phyloP scores from a whole-genome alignment of 495 filamentous ascomycete species.

The Neurospora sp. region DNA sequence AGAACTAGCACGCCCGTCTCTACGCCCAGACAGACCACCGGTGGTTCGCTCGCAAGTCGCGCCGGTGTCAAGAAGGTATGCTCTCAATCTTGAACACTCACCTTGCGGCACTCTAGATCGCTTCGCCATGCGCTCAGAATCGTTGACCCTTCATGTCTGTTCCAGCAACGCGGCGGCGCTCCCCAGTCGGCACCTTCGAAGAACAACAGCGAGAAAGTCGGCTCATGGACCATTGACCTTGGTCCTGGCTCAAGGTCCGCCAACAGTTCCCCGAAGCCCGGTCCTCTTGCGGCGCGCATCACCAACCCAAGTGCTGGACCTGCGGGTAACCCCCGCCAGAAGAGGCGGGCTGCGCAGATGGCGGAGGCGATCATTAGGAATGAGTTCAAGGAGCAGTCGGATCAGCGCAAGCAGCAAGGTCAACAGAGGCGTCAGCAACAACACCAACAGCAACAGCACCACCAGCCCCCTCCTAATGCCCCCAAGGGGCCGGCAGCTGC shows the following conservation, averaged over 20 bases:
- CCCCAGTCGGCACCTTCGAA: constrained; percentile 2
- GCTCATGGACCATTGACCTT: background rate
- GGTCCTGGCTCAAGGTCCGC: background rate
- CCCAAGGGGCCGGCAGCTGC: background rate
- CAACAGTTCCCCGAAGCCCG: constrained; percentile 24
- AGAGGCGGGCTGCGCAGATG: constrained; percentile 23
- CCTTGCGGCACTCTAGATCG: background rate
- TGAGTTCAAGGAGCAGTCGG: constrained; percentile 21
- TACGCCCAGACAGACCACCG: constrained; percentile 37
- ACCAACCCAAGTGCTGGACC: constrained; percentile 24
- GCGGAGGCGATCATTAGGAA: constrained; percentile 19
- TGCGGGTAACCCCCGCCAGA: constrained; percentile 14
- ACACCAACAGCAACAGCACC: constrained; percentile 6
- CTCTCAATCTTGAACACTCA: background rate
- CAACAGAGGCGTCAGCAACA: constrained; percentile 8
- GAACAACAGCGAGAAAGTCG: background rate
- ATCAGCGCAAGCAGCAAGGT: constrained; percentile 16
- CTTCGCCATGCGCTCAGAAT: background rate
- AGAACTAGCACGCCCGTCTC: constrained; percentile 52
- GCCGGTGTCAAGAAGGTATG: constrained; percentile 62
- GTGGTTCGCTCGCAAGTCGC: constrained; percentile 59
- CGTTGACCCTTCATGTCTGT: background rate
- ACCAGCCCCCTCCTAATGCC: constrained; percentile 2
- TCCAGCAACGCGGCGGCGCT: constrained; percentile 35
- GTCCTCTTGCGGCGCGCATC: constrained; percentile 34